phyloP scores from a whole-genome alignment of 345 rosid species.

The Eucalyptus sp. region DNA sequence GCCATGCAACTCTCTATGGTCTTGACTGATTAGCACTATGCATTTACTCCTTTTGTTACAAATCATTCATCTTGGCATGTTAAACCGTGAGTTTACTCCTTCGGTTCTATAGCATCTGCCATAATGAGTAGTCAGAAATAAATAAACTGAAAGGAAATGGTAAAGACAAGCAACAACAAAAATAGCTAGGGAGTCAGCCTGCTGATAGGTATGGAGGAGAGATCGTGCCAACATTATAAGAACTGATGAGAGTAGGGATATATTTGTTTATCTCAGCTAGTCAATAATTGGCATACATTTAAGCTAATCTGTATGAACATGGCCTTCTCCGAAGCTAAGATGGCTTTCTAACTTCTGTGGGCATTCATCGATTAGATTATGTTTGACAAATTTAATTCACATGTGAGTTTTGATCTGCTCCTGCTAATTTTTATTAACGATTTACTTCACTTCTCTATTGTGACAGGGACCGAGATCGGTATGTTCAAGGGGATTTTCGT shows the following conservation, averaged over 20 bases:
- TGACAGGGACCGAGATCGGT: slow-evolving; percentile 83
- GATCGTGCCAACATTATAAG: neutral
- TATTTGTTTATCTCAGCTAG: neutral
- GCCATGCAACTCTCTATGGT: neutral
- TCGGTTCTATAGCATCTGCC: neutral
- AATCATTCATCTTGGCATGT: neutral
- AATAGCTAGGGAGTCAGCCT: neutral
- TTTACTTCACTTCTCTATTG: neutral
- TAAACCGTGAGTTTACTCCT: neutral
- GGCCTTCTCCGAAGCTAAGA: neutral
- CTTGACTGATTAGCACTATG: neutral
- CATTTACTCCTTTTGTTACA: neutral
- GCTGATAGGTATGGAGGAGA: neutral
- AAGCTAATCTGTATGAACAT: neutral
- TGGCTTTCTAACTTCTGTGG: neutral
- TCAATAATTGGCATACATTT: neutral
- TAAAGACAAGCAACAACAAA: neutral
- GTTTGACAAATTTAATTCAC: neutral
- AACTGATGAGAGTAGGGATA: neutral
- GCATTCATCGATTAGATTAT: neutral
- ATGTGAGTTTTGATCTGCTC: neutral
- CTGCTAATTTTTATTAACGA: neutral
- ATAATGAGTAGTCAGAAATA: neutral
- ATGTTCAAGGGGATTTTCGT: slow-evolving; percentile 95
- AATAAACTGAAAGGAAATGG: neutral